phyloP scores from a whole-genome alignment of 495 filamentous ascomycete species.

The Penicillium mononematosum region DNA sequence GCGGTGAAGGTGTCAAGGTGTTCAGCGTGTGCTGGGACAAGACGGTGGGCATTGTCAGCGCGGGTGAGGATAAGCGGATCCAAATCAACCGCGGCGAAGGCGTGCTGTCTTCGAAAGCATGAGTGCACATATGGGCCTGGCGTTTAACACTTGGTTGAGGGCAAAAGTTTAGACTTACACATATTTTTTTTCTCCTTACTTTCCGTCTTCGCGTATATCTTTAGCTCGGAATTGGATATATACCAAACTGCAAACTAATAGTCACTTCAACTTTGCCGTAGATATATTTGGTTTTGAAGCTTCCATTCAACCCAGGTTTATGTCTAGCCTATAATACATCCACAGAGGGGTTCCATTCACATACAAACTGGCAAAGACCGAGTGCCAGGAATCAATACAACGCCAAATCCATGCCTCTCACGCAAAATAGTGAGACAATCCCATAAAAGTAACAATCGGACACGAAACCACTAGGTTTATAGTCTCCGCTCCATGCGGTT shows the following conservation, averaged over 20 bases:
- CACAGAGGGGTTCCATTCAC: conserved; percentile 21
- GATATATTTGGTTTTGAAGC: conserved; percentile 5
- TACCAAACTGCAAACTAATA: conserved; percentile 7
- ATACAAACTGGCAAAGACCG: conserved; percentile 20
- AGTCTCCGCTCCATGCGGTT: conserved; percentile 73
- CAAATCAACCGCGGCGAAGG: conserved; percentile 77
- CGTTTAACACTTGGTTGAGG: conserved; percentile 34
- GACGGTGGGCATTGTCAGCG: conserved; percentile 83
- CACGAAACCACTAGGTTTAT: conserved; percentile 26
- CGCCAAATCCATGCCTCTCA: conserved; percentile 43
- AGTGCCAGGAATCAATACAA: conserved; percentile 36
- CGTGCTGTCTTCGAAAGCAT: conserved; percentile 40
- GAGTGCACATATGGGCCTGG: conserved; percentile 36
- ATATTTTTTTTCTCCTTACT: conserved; percentile 17
- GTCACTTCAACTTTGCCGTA: not conserved
- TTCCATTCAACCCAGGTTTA: conserved; percentile 4
- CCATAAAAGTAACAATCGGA: conserved; percentile 17
- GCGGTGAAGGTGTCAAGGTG: conserved; percentile 82
- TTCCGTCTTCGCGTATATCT: conserved; percentile 11
- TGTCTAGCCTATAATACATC: conserved; percentile 37
- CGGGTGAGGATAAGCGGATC: conserved; percentile 85
- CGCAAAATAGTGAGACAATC: conserved; percentile 27
- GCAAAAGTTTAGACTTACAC: conserved; percentile 34
- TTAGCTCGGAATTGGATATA: conserved; percentile 8
- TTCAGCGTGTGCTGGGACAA: conserved; percentile 87